Evolutionary conservation across 2,329 filamentous ascomycete genomes (phyloP), one percentile per base, ranked within the genome.

Genomic region (Aspergillus ochraceus): DNA sequence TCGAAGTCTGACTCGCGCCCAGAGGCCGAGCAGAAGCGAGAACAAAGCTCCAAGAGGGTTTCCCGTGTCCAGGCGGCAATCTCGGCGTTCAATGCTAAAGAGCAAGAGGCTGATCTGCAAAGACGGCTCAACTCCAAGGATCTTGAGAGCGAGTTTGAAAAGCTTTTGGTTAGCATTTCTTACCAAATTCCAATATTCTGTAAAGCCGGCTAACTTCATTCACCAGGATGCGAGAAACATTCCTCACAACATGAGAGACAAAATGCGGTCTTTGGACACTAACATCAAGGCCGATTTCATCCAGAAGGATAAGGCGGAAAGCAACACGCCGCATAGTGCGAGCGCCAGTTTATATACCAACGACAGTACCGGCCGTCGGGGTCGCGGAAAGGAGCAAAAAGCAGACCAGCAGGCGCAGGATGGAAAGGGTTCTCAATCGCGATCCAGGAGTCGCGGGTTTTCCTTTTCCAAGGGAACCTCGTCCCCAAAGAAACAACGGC

Each of bases 211-310:
- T 66, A 60, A 66, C 53, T 8, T 12, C 12, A 1, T 19, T n/a
- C 12, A 26, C 86, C 74, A 96, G 76, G 92, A 97, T 73, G 88
- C 93, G 19, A 86, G 94, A 64, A 97, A 98, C 70, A 96, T 98
- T 57, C 93, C 94, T 3, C 91, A 96, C 70, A 90, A 97, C 64
- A 92, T 97, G 82, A 85, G 94, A 57, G 92, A 94, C 75, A 96
- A 96, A 79, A 97, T 99, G 92, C 86, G 94, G 50, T 93, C 88
- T 58, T 81, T 99, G 61, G 92, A 91, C 63, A 85, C 91, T 65
- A 90, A 90, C 39, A 93, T 98, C 80, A 99, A 99, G 78, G 91
- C 92, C 72, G 93, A 98, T 71, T 96, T 99, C 69, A 92, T 98
- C 68, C 88, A 89, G 55, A 93, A 96, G 74, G 91, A 97, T 73